Base-by-base conservation (phyloP, 1,284 basidiomycete genomes). In the Cutaneotrichosporon sp. region DNA sequence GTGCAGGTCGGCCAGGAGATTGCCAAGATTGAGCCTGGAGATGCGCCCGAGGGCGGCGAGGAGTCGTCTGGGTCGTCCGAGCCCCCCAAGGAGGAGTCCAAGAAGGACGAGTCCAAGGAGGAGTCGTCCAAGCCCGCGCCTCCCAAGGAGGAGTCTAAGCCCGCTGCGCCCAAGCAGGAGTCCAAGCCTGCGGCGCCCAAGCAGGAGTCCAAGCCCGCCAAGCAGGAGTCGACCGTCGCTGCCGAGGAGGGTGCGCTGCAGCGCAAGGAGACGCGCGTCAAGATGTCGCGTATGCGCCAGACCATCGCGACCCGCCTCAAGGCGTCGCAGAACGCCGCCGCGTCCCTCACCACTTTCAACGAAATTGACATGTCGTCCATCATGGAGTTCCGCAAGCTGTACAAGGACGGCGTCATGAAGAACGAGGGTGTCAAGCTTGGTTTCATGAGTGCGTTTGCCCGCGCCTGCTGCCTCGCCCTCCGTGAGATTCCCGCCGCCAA, bases 351-450 rank as follows among this genome's bases (percentile, higher is more conserved):
- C 49, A 98, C 94, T 41, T 98, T 98, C 83, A 97, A 98, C 79
- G 94, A 98, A 79, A 91, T 98, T 72, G 94, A 98, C 80, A 98
- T 98, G 94, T 92, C 89, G 42, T 86, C 86, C 43, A 78, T 97
- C 59, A 89, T 97, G 80, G 86, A 88, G 49, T 86, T 98, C 85
- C 87, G 96, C 66, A 85, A 86, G 71, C 85, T 88, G 70, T 94
- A 94, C 84, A 98, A 98, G 82, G 92, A 97, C 64, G 80, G 84
- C 52, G 80, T 97, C 46, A 80, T 93, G 52, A 97, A 98, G 78
- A 83, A 87, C 71, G 87, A 93, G 66, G 93, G 91, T 46, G 86
- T 97, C 76, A 98, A 98, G 78, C 83, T 98, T 61, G 94, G 96
- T 37, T 98, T 91, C 83, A 98, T 98, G 96, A 89, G 87, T 61